phyloP scores from a whole-genome alignment of 495 filamentous ascomycete species.

The Penicillium manginii region DNA sequence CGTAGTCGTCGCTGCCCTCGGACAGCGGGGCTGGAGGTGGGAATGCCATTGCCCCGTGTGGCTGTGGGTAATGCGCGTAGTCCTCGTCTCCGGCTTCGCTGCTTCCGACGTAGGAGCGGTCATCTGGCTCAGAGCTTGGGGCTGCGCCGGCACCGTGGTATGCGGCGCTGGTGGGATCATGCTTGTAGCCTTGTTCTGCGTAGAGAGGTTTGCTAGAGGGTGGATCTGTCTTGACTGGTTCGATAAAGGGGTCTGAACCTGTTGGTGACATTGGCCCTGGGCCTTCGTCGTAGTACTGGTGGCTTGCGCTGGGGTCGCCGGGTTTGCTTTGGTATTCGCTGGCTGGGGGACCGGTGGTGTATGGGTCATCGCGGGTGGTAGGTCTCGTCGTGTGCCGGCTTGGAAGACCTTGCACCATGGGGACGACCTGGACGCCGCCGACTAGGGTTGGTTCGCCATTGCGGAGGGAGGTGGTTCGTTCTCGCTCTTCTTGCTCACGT shows the following conservation, averaged over 20 bases:
- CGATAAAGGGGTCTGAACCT: slow-evolving; percentile 62
- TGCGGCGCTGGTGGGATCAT: slow-evolving; percentile 35
- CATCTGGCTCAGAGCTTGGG: slow-evolving; percentile 47
- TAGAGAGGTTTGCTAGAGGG: slow-evolving; percentile 36
- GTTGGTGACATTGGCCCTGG: slow-evolving; percentile 48
- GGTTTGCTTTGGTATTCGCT: slow-evolving; percentile 29
- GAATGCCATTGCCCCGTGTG: slow-evolving; percentile 43
- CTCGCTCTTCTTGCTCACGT: slow-evolving; percentile 93
- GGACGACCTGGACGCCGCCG: slow-evolving; percentile 94
- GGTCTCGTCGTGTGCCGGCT: slow-evolving; percentile 65
- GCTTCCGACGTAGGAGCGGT: slow-evolving; percentile 54
- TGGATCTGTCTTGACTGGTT: slow-evolving; percentile 34
- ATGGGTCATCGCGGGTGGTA: slow-evolving; percentile 51
- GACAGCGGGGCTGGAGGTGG: slow-evolving; percentile 34
- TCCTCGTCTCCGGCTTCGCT: slow-evolving; percentile 62
- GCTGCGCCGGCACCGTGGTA: slow-evolving; percentile 32
- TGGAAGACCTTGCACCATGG: slow-evolving; percentile 79
- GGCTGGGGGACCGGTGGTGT: slow-evolving; percentile 33
- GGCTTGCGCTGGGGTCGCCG: slow-evolving; percentile 27
- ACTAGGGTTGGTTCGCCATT: slow-evolving; percentile 88
- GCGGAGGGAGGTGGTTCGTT: slow-evolving; percentile 80
- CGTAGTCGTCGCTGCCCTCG: slow-evolving; percentile 60
- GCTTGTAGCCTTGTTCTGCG: slow-evolving; percentile 49
- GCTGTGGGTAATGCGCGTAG: slow-evolving; percentile 53
- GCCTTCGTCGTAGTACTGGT: slow-evolving; percentile 49